Evolutionary conservation across 2,329 filamentous ascomycete species (phyloP).

Genomic region (Exophiala viscosa): DNA sequence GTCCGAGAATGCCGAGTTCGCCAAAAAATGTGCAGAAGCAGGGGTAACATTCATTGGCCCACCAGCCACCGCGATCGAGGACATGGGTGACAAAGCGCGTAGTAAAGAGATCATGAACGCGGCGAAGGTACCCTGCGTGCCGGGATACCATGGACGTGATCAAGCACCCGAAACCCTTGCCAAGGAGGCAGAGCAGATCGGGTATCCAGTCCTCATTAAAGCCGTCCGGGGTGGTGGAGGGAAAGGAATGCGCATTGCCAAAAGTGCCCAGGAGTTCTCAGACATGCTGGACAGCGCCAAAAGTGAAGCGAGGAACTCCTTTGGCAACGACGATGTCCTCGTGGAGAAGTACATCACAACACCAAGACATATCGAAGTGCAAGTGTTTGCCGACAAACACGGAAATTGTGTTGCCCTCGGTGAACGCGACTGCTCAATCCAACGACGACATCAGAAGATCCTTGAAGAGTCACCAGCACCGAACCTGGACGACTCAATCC

Average conservation of each 20-base stretch:
- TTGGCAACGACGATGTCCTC: conserved; percentile 64
- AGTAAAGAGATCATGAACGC: conserved; percentile 96
- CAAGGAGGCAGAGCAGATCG: conserved; percentile 68
- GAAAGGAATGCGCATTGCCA: conserved; percentile 67
- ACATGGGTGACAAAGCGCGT: conserved; percentile 88
- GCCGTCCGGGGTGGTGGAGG: conserved; percentile 63
- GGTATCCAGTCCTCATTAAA: conserved; percentile 63
- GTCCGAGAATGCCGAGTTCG: conserved; percentile 83
- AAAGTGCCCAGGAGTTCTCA: conserved; percentile 55
- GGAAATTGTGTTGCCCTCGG: conserved; percentile 63
- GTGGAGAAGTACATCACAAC: conserved; percentile 67
- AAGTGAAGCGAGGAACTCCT: conserved; percentile 61
- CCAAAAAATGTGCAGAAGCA: conserved; percentile 79
- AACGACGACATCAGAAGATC: conserved; percentile 64
- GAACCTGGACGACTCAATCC: conserved; percentile 55
- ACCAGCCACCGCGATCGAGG: conserved; percentile 68
- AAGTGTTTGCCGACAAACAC: conserved; percentile 63
- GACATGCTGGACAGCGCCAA: conserved; percentile 62
- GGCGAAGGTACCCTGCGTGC: conserved; percentile 93
- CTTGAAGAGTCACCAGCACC: conserved; percentile 64
- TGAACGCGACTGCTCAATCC: conserved; percentile 64
- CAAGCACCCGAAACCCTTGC: conserved; percentile 65
- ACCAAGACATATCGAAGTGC: conserved; percentile 64
- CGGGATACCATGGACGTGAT: conserved; percentile 86
- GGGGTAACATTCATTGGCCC: conserved; percentile 94